These are phyloP conservation scores for Penicillium sp. DNA, from an alignment of 2,329 filamentous ascomycete species.

Conservation along the genomic window DNA sequence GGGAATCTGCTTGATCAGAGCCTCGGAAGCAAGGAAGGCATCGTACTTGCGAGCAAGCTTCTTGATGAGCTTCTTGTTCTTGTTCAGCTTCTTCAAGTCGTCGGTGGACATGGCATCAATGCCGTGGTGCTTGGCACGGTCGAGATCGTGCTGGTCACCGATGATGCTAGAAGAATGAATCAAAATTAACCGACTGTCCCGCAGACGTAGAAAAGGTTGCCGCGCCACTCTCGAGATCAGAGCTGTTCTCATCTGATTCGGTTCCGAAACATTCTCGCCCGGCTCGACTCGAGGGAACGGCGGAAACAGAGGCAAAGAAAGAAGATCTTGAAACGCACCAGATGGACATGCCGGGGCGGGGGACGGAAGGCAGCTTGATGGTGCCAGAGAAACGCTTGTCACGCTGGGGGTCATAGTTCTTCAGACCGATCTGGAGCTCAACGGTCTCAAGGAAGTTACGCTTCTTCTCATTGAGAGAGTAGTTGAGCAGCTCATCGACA, in stretches of 20 bases:
- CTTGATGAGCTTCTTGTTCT: constrained; percentile 99
- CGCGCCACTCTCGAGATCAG: too few relatives aligned
- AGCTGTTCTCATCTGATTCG: too few relatives aligned
- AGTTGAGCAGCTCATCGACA: constrained; percentile 88
- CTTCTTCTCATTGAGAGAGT: constrained; percentile 95
- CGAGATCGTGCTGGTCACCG: constrained; percentile 96
- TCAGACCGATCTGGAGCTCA: constrained; percentile 76
- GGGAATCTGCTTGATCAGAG: constrained; percentile 98
- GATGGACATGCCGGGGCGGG: constrained; percentile 84
- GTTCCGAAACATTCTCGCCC: not conserved
- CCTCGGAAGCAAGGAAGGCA: constrained; percentile 94
- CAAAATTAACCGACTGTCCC: constrained; percentile 8
- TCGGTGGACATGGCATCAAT: constrained; percentile 97
- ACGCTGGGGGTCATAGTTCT: constrained; percentile 99
- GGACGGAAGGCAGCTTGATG: constrained; percentile 87
- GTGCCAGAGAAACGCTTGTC: constrained; percentile 99
- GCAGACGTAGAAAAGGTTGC: not conserved
- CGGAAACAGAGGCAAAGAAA: constrained; percentile 5
- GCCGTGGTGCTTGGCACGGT: constrained; percentile 98
- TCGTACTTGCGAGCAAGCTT: constrained; percentile 99
- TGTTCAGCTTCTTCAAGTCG: constrained; percentile 99
- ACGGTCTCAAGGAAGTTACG: constrained; percentile 96
- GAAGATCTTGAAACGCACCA: constrained; percentile 49
- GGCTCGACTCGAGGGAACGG: not conserved
- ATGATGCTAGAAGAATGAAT: constrained; percentile 56